Percentiles rank a stretch among this genome's conserved stretches.
phyloP scores from a whole-genome alignment of 179 eudicot genomes.

The Sideroxylon spinosum region DNA sequence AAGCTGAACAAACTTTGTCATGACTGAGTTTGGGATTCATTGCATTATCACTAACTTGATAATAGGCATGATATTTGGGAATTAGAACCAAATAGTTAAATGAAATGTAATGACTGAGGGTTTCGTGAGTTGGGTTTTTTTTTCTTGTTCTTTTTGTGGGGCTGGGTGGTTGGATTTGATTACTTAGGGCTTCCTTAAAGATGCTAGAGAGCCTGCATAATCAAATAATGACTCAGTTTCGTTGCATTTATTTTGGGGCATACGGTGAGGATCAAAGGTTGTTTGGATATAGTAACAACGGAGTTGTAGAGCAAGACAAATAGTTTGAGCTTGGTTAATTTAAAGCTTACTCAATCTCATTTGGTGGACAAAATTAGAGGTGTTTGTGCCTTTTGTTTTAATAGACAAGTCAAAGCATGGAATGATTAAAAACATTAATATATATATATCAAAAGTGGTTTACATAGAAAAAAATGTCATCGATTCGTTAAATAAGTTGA shows the following conservation, averaged over 20 bases:
- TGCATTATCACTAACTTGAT: too few relatives aligned
- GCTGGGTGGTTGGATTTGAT: background rate
- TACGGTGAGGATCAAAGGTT: background rate
- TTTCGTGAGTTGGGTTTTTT: too few relatives aligned
- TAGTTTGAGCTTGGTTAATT: background rate
- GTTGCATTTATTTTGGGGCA: background rate
- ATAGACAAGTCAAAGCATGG: background rate
- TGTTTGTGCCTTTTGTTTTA: background rate
- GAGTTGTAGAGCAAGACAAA: background rate
- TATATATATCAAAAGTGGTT: background rate
- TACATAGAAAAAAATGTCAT: background rate
- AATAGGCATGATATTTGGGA: too few relatives aligned
- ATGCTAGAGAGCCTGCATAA: background rate
- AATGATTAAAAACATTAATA: background rate
- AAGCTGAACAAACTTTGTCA: too few relatives aligned
- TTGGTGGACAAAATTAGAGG: background rate
- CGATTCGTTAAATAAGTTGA: background rate
- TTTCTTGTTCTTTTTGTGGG: too few relatives aligned
- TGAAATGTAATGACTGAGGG: too few relatives aligned
- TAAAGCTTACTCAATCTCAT: background rate
- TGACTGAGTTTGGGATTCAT: too few relatives aligned
- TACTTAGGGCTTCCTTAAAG: background rate
- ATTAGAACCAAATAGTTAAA: too few relatives aligned
- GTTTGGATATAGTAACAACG: background rate
- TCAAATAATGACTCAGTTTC: background rate